Evolutionary conservation across 2,329 filamentous ascomycete genomes (phyloP).

Genomic region (Phialemoniopsis sp.): DNA sequence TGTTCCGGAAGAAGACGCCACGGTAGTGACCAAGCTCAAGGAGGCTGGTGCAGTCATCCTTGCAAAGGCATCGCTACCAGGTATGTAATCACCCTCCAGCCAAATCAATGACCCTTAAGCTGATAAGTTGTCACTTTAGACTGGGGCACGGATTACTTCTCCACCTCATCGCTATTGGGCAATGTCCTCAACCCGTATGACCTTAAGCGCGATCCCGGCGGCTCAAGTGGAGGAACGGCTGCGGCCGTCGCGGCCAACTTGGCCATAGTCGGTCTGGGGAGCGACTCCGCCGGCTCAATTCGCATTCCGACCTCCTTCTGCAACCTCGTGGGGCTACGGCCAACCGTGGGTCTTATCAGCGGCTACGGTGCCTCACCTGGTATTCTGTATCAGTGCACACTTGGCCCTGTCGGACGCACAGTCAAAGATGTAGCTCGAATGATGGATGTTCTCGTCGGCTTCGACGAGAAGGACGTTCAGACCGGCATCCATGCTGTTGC

Average conservation of each 20-base stretch:
- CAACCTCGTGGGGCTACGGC: conserved; percentile 13
- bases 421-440: conserved; percentile 21
- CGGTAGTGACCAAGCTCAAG: conserved; percentile 12
- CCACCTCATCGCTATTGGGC: too few species aligned
- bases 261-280: conserved; percentile 10
- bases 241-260: conserved; percentile 16
- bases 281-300: conserved; percentile 15
- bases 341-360: conserved; percentile 13
- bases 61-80: conserved; percentile 14
- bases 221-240: conserved; percentile 12
- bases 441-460: conserved; percentile 21
- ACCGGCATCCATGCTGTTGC: conserved; percentile 16
- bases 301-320: conserved; percentile 11
- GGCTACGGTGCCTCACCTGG: conserved; percentile 19
- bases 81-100: too few species aligned
- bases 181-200: conserved; percentile 36
- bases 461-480: conserved; percentile 18
- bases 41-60: conserved; percentile 14
- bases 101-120: too few species aligned
- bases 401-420: conserved; percentile 21
- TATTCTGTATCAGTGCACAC: conserved; percentile 19
- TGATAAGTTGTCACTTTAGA: too few species aligned
- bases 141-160: too few species aligned
- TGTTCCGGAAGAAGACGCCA: conserved; percentile 11
- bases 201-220: conserved; percentile 11